Conservation (phyloP, 345 rosid genomes). For the Mangifera indica region DNA sequence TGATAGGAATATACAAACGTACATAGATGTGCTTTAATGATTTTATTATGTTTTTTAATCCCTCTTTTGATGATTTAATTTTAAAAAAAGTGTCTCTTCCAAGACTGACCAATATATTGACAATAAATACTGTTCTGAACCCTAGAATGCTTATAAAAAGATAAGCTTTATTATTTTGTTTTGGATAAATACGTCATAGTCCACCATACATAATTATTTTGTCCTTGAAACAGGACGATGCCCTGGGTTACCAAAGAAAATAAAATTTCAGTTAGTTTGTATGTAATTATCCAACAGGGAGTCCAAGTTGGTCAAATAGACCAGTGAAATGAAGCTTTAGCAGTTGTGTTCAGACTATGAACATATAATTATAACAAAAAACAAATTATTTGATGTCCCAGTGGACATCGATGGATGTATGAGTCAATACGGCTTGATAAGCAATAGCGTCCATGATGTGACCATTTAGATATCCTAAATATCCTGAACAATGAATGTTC, state of each 20-base stretch:
- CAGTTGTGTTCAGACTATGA: background rate
- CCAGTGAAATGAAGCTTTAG: background rate
- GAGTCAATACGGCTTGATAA: background rate
- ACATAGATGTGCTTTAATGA: conserved; percentile 12
- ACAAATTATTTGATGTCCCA: background rate
- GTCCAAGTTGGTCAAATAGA: conserved; percentile 10
- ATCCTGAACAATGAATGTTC: no score
- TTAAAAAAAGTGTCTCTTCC: background rate
- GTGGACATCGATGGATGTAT: background rate
- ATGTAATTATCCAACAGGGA: no score
- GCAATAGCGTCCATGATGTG: conserved; percentile 13
- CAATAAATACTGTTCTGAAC: background rate
- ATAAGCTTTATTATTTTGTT: no score
- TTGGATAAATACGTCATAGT: no score
- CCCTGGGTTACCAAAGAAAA: no score
- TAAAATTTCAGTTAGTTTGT: no score
- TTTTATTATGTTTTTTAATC: background rate
- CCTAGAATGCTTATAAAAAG: no score
- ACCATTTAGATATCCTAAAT: background rate
- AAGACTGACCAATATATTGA: background rate
- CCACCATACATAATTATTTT: background rate
- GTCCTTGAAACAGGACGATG: no score
- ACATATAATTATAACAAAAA: background rate
- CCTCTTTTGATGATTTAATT: background rate
- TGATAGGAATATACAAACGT: background rate